These are phyloP conservation scores for Hylodesmum podocarpum DNA, from an alignment of 306 rosid species.

Conservation along the genomic window DNA sequence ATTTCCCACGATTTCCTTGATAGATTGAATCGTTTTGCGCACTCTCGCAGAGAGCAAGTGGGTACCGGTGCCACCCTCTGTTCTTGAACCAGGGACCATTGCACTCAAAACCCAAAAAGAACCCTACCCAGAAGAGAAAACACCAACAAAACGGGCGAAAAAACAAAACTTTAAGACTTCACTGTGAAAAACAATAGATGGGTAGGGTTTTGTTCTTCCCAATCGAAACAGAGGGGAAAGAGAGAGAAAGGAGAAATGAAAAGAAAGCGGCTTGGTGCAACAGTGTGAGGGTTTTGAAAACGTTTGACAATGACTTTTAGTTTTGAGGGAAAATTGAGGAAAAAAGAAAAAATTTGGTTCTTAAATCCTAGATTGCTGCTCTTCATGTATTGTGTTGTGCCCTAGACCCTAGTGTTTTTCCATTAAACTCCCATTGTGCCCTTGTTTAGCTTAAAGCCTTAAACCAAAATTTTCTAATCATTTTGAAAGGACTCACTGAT, in stretches of 20 bases:
- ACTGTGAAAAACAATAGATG: background rate
- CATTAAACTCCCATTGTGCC: background rate
- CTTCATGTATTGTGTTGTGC: background rate
- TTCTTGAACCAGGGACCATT: conserved; percentile 69
- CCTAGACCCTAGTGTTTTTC: background rate
- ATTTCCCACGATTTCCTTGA: conserved; percentile 82
- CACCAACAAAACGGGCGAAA: background rate
- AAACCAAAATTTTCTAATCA: background rate
- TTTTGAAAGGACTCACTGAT: background rate
- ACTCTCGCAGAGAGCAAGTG: conserved; percentile 65
- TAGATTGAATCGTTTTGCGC: conserved; percentile 82
- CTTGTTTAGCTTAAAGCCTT: background rate
- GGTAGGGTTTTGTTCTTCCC: conserved; percentile 50
- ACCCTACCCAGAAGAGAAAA: conserved; percentile 13
- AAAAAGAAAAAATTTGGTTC: background rate
- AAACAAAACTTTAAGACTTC: conserved; percentile 37
- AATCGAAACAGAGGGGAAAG: conserved; percentile 31
- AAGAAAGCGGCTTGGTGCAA: conserved; percentile 30
- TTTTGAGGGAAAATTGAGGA: background rate
- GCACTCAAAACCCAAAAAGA: conserved; percentile 20
- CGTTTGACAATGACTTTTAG: conserved; percentile 35
- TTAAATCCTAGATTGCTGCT: background rate
- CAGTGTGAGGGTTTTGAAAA: conserved; percentile 47
- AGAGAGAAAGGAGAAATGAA: background rate
- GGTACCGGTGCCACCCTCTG: conserved; percentile 68